These are phyloP conservation scores for Chlamydomonas reinhardtii DNA, from an alignment of 163 green algal genomes.

Conservation along the genomic window DNA sequence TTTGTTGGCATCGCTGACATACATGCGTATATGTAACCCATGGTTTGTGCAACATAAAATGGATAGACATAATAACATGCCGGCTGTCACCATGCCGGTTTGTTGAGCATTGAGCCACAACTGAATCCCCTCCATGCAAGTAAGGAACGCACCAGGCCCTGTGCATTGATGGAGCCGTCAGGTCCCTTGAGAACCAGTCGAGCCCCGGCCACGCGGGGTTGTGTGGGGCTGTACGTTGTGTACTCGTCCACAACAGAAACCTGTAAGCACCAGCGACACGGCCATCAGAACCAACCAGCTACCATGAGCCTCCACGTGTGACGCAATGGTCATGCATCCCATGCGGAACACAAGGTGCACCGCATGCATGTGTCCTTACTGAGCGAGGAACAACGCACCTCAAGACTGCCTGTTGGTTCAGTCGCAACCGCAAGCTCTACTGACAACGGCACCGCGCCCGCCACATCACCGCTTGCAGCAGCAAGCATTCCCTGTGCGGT, in stretches of 20 bases:
- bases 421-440: conserved; percentile 14
- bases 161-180: conserved; percentile 1
- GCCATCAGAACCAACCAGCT: background rate
- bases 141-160: background rate
- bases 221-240: conserved; percentile 13
- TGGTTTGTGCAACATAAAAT: no score
- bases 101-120: background rate
- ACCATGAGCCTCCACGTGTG: no score
- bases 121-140: background rate
- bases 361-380: background rate
- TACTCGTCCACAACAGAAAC: conserved; percentile 22
- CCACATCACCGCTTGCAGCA: background rate
- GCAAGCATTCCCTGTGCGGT: background rate
- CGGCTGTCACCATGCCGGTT: no score
- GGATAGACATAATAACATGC: no score
- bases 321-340: no score
- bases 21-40: no score
- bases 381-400: background rate
- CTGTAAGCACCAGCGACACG: background rate
- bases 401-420: conserved; percentile 2
- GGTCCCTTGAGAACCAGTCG: conserved; percentile 3
- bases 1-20: no score
- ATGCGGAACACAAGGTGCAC: no score
- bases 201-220: conserved; percentile 10
- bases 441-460: background rate